phyloP scores from a whole-genome alignment of 805 yeast genomes.

The Yarrowia bubula region DNA sequence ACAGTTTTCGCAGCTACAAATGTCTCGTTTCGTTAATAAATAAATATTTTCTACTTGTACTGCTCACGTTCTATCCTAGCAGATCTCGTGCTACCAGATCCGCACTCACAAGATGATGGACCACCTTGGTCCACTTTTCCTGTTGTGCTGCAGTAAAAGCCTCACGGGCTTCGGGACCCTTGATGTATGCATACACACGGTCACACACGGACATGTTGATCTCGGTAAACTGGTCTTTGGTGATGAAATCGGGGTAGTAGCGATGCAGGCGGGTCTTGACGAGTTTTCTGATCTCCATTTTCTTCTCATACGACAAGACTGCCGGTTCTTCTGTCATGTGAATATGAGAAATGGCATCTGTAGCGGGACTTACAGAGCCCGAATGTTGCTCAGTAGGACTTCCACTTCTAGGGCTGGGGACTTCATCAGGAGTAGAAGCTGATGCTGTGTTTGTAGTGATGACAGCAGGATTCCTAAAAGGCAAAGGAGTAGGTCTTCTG shows the following conservation, averaged over 20 bases:
- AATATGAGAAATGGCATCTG: slow-evolving; percentile 1
- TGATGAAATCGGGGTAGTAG: slow-evolving; percentile 43
- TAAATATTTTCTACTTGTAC: background rate
- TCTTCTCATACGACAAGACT: slow-evolving; percentile 3
- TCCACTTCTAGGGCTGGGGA: slow-evolving; percentile 8
- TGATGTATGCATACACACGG: slow-evolving; percentile 47
- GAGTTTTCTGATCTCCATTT: background rate
- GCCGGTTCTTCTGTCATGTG: too few relatives aligned
- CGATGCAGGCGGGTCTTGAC: slow-evolving; percentile 31
- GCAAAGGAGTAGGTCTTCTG: slow-evolving; percentile 7
- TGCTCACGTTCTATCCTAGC: background rate
- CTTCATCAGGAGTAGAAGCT: too few relatives aligned
- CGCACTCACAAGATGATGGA: slow-evolving; percentile 26
- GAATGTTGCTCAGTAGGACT: background rate
- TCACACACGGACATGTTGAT: slow-evolving; percentile 62
- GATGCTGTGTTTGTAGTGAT: too few relatives aligned
- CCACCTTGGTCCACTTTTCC: slow-evolving; percentile 25
- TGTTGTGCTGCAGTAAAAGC: background rate
- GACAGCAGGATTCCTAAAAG: slow-evolving; percentile 1
- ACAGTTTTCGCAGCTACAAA: too few relatives aligned
- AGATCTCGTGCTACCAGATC: slow-evolving; percentile 26
- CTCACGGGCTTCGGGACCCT: slow-evolving; percentile 13
- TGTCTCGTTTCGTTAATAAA: too few relatives aligned
- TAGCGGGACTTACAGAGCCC: background rate
- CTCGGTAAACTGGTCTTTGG: slow-evolving; percentile 50